Conservation (phyloP, 2,329 filamentous ascomycete species). For the Claviceps sp. region DNA sequence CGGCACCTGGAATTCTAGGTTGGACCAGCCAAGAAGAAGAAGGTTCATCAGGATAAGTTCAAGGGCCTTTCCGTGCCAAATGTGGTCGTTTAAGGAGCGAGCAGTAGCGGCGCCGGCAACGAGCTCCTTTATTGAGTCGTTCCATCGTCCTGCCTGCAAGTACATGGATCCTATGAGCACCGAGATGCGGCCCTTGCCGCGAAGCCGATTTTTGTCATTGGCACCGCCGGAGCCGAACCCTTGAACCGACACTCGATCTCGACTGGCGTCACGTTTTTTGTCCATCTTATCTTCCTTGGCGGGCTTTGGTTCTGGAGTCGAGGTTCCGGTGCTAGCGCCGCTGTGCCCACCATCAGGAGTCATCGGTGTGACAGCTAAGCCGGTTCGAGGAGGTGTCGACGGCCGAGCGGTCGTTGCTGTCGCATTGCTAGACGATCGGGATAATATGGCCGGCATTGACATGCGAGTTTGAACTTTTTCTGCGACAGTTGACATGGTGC, state of each 20-base stretch:
- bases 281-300: constrained; percentile 23
- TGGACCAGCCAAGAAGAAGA: constrained; percentile 71
- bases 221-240: constrained; percentile 61
- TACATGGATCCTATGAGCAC: constrained; percentile 77
- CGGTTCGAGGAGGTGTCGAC: constrained; percentile 37
- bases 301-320: constrained; percentile 28
- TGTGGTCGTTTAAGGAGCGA: constrained; percentile 70
- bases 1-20: constrained; percentile 69
- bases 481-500: constrained; percentile 34
- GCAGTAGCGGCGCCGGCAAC: constrained; percentile 66
- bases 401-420: constrained; percentile 36
- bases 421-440: constrained; percentile 26
- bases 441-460: constrained; percentile 64
- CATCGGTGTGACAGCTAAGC: constrained; percentile 33
- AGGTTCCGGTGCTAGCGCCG: constrained; percentile 19
- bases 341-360: constrained; percentile 34
- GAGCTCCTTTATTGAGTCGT: constrained; percentile 73
- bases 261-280: constrained; percentile 35
- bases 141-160: constrained; percentile 80
- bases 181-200: constrained; percentile 65
- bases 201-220: constrained; percentile 65
- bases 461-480: constrained; percentile 57
- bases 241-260: constrained; percentile 48
- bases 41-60: constrained; percentile 78
- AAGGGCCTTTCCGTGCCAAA: constrained; percentile 96